Base-by-base conservation (phyloP, 768 basidiomycete species). In the Amyloporia xantha region DNA sequence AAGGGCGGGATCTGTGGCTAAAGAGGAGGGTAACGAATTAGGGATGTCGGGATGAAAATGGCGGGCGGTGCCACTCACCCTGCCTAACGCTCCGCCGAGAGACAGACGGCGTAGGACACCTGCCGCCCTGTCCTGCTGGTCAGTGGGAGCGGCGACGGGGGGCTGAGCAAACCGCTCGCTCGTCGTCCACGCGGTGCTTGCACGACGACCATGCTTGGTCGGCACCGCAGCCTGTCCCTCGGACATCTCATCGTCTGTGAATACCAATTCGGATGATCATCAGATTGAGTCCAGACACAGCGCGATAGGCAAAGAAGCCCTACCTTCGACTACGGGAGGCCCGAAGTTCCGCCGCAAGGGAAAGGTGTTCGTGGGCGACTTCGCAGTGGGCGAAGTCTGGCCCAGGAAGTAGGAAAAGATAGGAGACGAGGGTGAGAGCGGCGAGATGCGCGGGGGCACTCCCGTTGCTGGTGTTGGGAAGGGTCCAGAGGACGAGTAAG, bases 101-200 rank as follows among this genome's bases (percentile, higher is more conserved):
- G 88, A 90, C 47, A 91, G 81, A 46, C 89, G 76, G 44, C 87
- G 77, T 51, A 91, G 66, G 24, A 91, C 70, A 48, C 81, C 84
- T 12, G 79, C 74, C 1, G 85, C 87, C 7, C 89, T 76, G 51
- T 88, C 85, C 7, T 73, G 66, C 24, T 75, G 75, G 13, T 69
- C 63, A 20, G 56, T 59, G 4, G 78, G 74, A 4, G 77, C 74
- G 2, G 66, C 59, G 28, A 66, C 52, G 15, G 72, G 57, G 17
- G 71, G 72, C 24, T 78, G 70, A 12, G 69, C 58, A 59, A 84
- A 79, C 26, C 81, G 77, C 50, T 71, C 75, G 4, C 72, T 73
- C 17, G 75, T 49, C 6, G 62, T 48, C 68, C 68, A 77, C 36
- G 69, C 65, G 3, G 75, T 69, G 62, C 82, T 88, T 5, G 83